Evolutionary conservation across 2,329 filamentous ascomycete genomes (phyloP).

Genomic region (Parasarocladium wereldwijsianum): DNA sequence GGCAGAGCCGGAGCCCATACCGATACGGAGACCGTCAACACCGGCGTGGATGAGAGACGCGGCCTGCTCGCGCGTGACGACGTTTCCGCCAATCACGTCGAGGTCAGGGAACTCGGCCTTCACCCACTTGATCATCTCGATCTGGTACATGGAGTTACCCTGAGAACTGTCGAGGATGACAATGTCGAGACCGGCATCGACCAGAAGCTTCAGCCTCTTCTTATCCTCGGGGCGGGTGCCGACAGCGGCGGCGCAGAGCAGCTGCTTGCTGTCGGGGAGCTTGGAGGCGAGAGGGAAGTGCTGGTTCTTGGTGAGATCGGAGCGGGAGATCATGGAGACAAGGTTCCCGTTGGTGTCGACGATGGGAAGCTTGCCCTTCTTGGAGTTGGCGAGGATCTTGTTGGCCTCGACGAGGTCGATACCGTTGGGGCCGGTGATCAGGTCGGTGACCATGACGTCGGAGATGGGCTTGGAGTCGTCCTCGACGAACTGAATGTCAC

Average conservation of each 20-base stretch:
- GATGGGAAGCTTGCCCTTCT: conserved; percentile 96
- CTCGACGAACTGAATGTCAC: conserved; percentile 93
- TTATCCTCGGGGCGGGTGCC: conserved; percentile 93
- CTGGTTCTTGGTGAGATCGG: conserved; percentile 96
- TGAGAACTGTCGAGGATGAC: conserved; percentile 93
- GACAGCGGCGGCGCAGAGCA: conserved; percentile 88
- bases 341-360: conserved; percentile 74
- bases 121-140: conserved; percentile 95
- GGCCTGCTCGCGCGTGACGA: conserved; percentile 94
- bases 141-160: conserved; percentile 97
- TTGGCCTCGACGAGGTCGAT: conserved; percentile 83
- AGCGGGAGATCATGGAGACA: conserved; percentile 82
- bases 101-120: conserved; percentile 75
- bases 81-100: conserved; percentile 96
- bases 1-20: conserved; percentile 95
- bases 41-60: conserved; percentile 84
- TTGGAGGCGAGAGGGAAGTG: conserved; percentile 95
- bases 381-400: conserved; percentile 80
- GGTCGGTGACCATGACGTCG: conserved; percentile 87
- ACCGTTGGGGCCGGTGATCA: conserved; percentile 74
- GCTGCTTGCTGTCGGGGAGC: conserved; percentile 91
- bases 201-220: conserved; percentile 67
- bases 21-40: conserved; percentile 91
- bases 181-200: conserved; percentile 89
- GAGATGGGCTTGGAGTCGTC: conserved; percentile 59